These are phyloP conservation scores for Colletotrichum sp. DNA, from an alignment of 2,329 filamentous ascomycete species.

Conservation along the genomic window DNA sequence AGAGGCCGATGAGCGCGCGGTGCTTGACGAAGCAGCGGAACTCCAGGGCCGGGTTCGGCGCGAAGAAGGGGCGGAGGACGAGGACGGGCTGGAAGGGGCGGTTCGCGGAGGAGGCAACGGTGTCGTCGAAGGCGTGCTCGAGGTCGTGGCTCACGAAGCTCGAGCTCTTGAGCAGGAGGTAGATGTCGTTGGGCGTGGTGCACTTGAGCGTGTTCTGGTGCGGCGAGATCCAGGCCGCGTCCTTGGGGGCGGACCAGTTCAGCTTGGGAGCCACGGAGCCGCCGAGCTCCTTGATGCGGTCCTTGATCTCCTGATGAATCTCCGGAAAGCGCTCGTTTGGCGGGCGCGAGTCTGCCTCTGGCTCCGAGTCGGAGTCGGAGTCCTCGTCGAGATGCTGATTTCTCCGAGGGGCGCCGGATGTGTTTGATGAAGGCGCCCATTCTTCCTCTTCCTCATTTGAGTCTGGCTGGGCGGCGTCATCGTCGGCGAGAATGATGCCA, in stretches of 20 bases:
- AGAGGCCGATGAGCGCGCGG: slow-evolving; percentile 79
- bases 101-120: slow-evolving; percentile 43
- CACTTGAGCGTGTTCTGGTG: slow-evolving; percentile 92
- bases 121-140: slow-evolving; percentile 88
- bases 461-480: slow-evolving; percentile 56
- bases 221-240: slow-evolving; percentile 89
- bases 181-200: slow-evolving; percentile 86
- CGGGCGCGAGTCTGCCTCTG: slow-evolving; percentile 42
- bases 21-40: slow-evolving; percentile 95
- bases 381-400: slow-evolving; percentile 35
- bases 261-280: slow-evolving; percentile 90
- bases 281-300: slow-evolving; percentile 80
- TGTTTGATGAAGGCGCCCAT: slow-evolving; percentile 37
- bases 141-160: slow-evolving; percentile 95
- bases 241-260: slow-evolving; percentile 97
- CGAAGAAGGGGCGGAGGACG: slow-evolving; percentile 86
- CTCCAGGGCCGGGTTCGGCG: slow-evolving; percentile 87
- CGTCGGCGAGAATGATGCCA: slow-evolving; percentile 85
- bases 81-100: slow-evolving; percentile 74
- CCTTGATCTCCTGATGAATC: slow-evolving; percentile 77
- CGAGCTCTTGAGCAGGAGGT: slow-evolving; percentile 91
- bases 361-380: slow-evolving; percentile 56
- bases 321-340: slow-evolving; percentile 69
- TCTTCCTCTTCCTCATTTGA: slow-evolving; percentile 61
- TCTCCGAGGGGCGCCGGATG: slow-evolving; percentile 20